Evolutionary conservation across 2,329 filamentous ascomycete species (phyloP), one percentile per base, ranked within the genome.

Genomic region (Chaetomiaceae sp.): DNA sequence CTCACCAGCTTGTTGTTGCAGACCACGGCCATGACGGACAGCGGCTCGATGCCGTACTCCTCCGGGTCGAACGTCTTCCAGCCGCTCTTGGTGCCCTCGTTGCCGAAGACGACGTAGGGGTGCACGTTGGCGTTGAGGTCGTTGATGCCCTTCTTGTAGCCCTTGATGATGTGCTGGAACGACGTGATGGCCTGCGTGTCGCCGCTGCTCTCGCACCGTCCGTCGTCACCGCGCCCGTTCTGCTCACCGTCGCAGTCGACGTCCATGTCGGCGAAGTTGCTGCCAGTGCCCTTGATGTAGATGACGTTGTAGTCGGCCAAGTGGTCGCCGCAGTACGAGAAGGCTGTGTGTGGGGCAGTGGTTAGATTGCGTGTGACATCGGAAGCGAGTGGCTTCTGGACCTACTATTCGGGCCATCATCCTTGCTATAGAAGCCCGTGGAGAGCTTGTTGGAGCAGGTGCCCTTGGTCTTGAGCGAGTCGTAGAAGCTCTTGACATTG

Each of bases 161-260:
- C 37, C 2, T 57, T 54, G 11, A 77, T 58, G 0, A 58, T 62
- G 21, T 69, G 63, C 42, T 69, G 62, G 62, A 80, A 80, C 0
- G 74, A 68, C 0, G 79, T 81, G 46, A 69, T 58, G 32, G 56
- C 56, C 58, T 75, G 72, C 1, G 67, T 71, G 56, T 75, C 73
- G 3, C 56, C 59, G 27, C 73, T 74, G 20, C 66, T 67, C 37
- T 64, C 69, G 57, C 78, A 81, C 21, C 71, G 68, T 0, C 75
- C 73, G 20, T 71, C 73, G 53, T 73, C 68, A 2, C 41, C 48
- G 18, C 65, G 51, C 2, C 67, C 68, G 5, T 70, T 66, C 44
- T 75, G 71, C 0, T 66, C 65, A 1, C 80, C 79, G 55, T 83
- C 79, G 58, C 80, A 84, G 66, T 83, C 80, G 43, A 82, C 69